These are phyloP conservation scores for Cladophialophora bantiana DNA, from an alignment of 2,329 filamentous ascomycete species.

Conservation along the genomic window DNA sequence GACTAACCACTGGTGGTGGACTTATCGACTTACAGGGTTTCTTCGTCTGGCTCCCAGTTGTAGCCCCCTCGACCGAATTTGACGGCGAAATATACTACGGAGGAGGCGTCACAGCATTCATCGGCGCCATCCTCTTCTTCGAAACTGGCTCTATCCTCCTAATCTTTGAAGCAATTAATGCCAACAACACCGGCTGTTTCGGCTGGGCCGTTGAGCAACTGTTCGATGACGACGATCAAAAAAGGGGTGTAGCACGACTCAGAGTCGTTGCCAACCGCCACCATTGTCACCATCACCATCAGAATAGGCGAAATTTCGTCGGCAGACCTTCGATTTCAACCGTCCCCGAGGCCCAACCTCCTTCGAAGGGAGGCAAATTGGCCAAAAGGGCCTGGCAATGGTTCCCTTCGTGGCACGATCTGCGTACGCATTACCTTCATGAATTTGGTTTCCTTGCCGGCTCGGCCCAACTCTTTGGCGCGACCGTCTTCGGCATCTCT, in stretches of 20 bases:
- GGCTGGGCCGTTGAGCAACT: slow-evolving; percentile 70
- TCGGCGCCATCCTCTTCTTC: slow-evolving; percentile 75
- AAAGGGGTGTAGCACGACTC: slow-evolving; percentile 13
- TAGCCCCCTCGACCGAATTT: slow-evolving; percentile 50
- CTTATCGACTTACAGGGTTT: slow-evolving; percentile 22
- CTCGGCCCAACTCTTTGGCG: slow-evolving; percentile 62
- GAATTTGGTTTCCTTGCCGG: slow-evolving; percentile 70
- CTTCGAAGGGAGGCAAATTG: slow-evolving; percentile 16
- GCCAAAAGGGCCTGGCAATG: slow-evolving; percentile 60
- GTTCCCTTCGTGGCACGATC: slow-evolving; percentile 64
- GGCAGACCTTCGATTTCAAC: slow-evolving; percentile 42
- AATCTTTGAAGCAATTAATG: slow-evolving; percentile 73
- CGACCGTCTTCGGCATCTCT: slow-evolving; percentile 70
- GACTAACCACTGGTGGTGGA: neutral
- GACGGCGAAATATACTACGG: slow-evolving; percentile 59
- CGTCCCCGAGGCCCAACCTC: slow-evolving; percentile 1
- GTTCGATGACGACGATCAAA: slow-evolving; percentile 44
- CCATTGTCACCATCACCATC: slow-evolving; percentile 36
- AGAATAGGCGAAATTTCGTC: slow-evolving; percentile 45
- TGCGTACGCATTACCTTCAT: slow-evolving; percentile 66
- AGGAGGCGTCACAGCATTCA: slow-evolving; percentile 68
- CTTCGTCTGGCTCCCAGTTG: slow-evolving; percentile 68
- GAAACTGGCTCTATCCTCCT: slow-evolving; percentile 69
- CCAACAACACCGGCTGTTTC: slow-evolving; percentile 69
- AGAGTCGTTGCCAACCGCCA: slow-evolving; percentile 23